phyloP scores from a whole-genome alignment of 192 early-diverging fungal species.

The Coemansia sp. region DNA sequence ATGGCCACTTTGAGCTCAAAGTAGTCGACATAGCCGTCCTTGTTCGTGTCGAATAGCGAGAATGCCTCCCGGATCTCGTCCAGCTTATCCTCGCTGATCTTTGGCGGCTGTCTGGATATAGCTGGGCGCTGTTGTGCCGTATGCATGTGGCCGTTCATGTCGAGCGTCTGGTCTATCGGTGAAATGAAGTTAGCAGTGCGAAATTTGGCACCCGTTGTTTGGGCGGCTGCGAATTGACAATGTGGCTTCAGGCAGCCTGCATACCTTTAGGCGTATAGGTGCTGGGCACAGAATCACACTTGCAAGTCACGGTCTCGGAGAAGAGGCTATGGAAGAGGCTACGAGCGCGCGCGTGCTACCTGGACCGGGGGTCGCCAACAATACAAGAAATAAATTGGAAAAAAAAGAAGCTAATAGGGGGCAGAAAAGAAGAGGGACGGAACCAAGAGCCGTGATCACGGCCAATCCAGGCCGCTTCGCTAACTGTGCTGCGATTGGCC shows the following conservation, averaged over 20 bases:
- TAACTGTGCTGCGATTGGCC: constrained; percentile 1
- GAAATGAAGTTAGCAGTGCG: no score
- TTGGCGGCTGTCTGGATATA: constrained; percentile 3
- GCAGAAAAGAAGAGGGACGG: neutral
- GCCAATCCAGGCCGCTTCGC: neutral
- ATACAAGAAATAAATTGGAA: neutral
- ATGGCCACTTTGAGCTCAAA: constrained; percentile 86
- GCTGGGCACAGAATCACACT: no score
- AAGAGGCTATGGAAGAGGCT: no score
- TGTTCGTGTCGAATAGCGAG: constrained; percentile 61
- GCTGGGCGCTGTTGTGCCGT: constrained; percentile 6
- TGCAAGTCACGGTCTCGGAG: no score
- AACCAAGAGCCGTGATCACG: neutral
- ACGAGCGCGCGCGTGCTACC: no score
- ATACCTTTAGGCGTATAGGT: no score
- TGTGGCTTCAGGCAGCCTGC: no score
- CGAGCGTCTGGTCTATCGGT: no score
- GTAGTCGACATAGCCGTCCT: constrained; percentile 68
- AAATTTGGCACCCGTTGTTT: no score
- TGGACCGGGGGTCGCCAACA: neutral
- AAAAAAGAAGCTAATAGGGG: constrained; percentile 1
- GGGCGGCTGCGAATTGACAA: no score
- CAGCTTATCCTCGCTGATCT: constrained; percentile 67
- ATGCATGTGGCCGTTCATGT: constrained; percentile 28
- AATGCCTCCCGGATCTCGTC: constrained; percentile 62